Conservation (phyloP, 73 alveolate genomes). For the Paramecium caudatum region DNA sequence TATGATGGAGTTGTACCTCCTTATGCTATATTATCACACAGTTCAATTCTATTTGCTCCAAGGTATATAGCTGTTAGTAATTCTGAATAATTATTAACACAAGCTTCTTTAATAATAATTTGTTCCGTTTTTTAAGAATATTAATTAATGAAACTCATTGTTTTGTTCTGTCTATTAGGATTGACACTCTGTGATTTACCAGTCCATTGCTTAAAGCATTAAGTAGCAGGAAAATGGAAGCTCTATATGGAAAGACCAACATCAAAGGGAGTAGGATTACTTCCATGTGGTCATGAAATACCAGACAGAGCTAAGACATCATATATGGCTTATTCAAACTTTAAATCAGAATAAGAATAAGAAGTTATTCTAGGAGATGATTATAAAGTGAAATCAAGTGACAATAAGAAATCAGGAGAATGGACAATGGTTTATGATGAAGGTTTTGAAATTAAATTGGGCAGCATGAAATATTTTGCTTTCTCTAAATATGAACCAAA, state of each 20-base stretch:
- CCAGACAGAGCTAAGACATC: conserved; percentile 64
- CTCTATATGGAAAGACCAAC: conserved; percentile 38
- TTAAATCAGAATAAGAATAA: not conserved
- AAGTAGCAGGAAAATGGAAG: conserved; percentile 54
- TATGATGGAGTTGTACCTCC: conserved; percentile 85
- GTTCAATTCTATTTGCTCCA: conserved; percentile 84
- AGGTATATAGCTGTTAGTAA: conserved; percentile 55
- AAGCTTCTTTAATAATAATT: conserved; percentile 52
- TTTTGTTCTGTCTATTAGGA: not conserved
- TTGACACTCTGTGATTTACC: conserved; percentile 49
- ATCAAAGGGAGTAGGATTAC: conserved; percentile 9
- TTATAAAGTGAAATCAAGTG: conserved; percentile 49
- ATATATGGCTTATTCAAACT: conserved; percentile 32
- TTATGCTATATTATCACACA: conserved; percentile 80
- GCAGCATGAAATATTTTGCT: conserved; percentile 68
- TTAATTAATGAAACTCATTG: conserved; percentile 31
- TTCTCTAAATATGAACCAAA: conserved; percentile 67
- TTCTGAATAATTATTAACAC: conserved; percentile 35
- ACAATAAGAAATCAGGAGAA: conserved; percentile 32
- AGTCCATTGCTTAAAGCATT: conserved; percentile 63
- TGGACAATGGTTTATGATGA: conserved; percentile 79
- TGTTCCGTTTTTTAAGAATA: conserved; percentile 44
- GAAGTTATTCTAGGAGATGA: conserved; percentile 62
- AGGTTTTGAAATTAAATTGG: conserved; percentile 72
- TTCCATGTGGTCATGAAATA: conserved; percentile 56